Evolutionary conservation across 331 rosid species (phyloP).

Genomic region (Acacia concinna): DNA sequence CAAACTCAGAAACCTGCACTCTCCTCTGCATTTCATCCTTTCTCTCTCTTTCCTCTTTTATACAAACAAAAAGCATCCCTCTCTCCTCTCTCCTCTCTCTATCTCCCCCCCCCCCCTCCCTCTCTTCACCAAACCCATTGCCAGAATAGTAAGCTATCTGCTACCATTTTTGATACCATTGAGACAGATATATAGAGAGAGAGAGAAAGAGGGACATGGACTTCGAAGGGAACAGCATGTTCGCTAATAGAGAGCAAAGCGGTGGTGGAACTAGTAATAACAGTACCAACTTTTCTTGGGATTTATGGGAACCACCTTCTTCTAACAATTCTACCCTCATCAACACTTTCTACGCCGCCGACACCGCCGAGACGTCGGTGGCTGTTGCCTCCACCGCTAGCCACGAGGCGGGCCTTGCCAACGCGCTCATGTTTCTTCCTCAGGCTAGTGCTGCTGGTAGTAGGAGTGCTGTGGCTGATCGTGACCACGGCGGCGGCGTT

Average conservation of each 20-base stretch:
- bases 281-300: conserved; percentile 44
- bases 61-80: not conserved
- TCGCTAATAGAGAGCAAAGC: conserved; percentile 46
- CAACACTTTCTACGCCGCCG: conserved; percentile 20
- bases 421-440: conserved; percentile 44
- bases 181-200: not conserved
- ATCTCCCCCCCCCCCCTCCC: not conserved
- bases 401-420: conserved; percentile 23
- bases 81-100: not conserved
- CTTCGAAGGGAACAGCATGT: conserved; percentile 51
- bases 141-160: not conserved
- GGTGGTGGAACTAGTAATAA: conserved; percentile 29
- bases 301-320: conserved; percentile 48
- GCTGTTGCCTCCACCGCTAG: not conserved
- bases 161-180: not conserved
- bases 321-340: conserved; percentile 39
- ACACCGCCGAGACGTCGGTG: not conserved
- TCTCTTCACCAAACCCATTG: not conserved
- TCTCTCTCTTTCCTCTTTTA: conserved; percentile 12
- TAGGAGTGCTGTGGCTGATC: not conserved
- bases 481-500: conserved; percentile 1
- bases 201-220: conserved; percentile 41
- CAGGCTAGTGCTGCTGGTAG: not conserved
- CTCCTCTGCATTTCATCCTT: not conserved
- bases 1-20: conserved; percentile 36